Conservation (phyloP, 345 rosid species). For the Linum tenue region DNA sequence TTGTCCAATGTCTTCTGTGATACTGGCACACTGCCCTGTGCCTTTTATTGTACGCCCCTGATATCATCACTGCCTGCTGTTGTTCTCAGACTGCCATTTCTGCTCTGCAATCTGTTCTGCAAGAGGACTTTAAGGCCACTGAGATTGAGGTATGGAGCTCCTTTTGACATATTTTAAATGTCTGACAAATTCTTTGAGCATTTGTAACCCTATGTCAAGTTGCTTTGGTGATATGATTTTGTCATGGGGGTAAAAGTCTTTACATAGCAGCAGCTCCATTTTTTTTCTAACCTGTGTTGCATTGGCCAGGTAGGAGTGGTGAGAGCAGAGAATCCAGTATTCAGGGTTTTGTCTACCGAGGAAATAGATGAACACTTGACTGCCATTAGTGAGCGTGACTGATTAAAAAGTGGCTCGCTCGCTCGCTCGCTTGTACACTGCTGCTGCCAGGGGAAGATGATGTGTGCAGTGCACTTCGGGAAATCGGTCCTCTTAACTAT, state of each 20-base stretch:
- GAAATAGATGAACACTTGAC: constrained; percentile 79
- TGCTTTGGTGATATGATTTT: too few relatives aligned
- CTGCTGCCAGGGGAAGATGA: too few relatives aligned
- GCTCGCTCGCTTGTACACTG: too few relatives aligned
- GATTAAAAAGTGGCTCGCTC: neutral
- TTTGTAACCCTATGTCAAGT: too few relatives aligned
- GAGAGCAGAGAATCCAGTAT: constrained; percentile 44
- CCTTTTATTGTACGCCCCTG: neutral
- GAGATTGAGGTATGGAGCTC: constrained; percentile 66
- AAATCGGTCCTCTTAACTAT: too few relatives aligned
- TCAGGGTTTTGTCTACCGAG: constrained; percentile 49
- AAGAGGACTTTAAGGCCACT: constrained; percentile 89
- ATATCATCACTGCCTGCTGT: neutral
- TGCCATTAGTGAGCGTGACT: constrained; percentile 78
- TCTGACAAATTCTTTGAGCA: too few relatives aligned
- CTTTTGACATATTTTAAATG: neutral
- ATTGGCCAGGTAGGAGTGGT: constrained; percentile 65
- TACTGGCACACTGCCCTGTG: too few relatives aligned
- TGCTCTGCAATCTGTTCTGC: constrained; percentile 80
- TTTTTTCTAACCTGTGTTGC: too few relatives aligned
- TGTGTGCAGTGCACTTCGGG: too few relatives aligned
- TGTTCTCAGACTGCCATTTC: constrained; percentile 55
- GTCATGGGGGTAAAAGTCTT: too few relatives aligned
- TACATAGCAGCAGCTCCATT: too few relatives aligned
- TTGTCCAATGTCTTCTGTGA: too few relatives aligned